Evolutionary conservation across 148 eudicot species (phyloP).

Genomic region (Rhododendron henanense): DNA sequence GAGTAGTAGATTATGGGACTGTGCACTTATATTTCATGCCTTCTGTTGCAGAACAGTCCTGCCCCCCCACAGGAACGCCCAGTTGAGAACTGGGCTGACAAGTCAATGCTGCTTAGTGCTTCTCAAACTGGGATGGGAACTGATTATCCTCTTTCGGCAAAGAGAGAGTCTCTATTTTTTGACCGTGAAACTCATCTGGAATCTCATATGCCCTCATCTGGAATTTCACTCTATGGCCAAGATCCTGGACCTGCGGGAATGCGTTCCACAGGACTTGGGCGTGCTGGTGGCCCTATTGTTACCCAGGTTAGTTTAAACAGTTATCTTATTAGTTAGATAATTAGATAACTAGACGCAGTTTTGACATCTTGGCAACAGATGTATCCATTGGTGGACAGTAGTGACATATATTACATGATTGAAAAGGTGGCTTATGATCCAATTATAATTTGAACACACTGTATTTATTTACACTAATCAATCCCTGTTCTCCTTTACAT

Average conservation of each 20-base stretch:
- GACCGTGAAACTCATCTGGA: conserved; percentile 48
- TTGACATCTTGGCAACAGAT: neutral
- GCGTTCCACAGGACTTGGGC: conserved; percentile 50
- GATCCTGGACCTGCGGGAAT: conserved; percentile 47
- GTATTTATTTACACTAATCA: neutral
- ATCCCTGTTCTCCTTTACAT: neutral
- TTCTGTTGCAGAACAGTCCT: conserved; percentile 29
- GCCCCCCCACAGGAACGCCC: conserved; percentile 37
- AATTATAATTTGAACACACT: neutral
- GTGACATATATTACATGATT: neutral
- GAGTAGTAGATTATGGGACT: neutral
- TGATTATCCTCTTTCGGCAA: conserved; percentile 40
- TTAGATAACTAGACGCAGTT: neutral
- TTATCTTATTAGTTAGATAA: neutral
- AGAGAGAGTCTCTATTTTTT: conserved; percentile 36
- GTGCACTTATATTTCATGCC: neutral
- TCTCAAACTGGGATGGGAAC: conserved; percentile 25
- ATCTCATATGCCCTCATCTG: conserved; percentile 33
- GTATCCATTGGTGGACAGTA: neutral
- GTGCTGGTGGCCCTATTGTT: conserved; percentile 58
- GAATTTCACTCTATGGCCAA: conserved; percentile 53
- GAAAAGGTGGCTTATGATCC: neutral
- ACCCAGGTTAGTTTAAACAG: conserved; percentile 55
- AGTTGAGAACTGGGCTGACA: conserved; percentile 50
- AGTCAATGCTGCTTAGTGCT: conserved; percentile 22